phyloP scores from a whole-genome alignment of 169 alveolate genomes.

The Perkinsus chesapeaki region DNA sequence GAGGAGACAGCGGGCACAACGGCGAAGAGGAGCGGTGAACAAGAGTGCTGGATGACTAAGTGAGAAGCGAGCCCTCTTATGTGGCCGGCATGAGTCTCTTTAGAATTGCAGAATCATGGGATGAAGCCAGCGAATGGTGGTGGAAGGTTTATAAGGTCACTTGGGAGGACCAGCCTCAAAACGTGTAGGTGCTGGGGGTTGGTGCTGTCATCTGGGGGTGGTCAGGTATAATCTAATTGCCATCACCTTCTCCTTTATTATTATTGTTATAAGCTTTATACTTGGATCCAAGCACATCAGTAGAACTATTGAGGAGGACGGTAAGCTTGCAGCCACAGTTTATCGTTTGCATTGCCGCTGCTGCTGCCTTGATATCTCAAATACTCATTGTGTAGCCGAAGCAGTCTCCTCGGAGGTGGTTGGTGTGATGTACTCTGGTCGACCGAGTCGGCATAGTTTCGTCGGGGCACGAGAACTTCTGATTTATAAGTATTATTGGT shows the following conservation, averaged over 20 bases:
- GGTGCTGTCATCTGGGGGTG: neutral
- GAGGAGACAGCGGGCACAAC: neutral
- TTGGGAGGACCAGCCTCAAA: neutral
- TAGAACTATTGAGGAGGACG: neutral
- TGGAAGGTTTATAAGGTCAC: neutral
- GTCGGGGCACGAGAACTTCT: no score
- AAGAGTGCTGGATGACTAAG: neutral
- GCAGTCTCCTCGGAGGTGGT: no score
- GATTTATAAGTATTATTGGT: no score
- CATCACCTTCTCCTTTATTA: neutral
- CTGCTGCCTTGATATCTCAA: no score
- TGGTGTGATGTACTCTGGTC: no score
- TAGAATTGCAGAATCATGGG: neutral
- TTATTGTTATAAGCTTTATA: neutral
- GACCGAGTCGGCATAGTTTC: no score
- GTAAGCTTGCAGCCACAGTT: neutral
- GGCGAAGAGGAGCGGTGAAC: neutral
- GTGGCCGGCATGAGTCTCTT: neutral
- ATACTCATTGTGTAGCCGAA: no score
- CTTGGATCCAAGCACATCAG: neutral
- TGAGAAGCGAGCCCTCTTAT: neutral
- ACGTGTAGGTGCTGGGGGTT: neutral
- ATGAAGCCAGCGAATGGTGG: neutral
- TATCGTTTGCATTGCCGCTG: no score
- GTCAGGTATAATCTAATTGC: neutral